phyloP scores from a whole-genome alignment of 257 asterid species.

The Mentha longifolia region DNA sequence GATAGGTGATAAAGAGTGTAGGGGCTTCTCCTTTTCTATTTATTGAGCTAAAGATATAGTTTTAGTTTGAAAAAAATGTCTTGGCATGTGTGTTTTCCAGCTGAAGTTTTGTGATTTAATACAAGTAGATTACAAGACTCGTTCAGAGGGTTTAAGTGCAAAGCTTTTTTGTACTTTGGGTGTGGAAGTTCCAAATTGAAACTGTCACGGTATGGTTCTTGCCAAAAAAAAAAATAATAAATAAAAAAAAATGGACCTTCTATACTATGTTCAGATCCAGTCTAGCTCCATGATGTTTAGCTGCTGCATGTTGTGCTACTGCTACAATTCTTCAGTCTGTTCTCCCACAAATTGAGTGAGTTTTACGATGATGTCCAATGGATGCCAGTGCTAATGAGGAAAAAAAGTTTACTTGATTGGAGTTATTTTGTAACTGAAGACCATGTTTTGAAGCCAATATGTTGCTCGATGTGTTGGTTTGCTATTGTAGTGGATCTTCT shows the following conservation, averaged over 20 bases:
- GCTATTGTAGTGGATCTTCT: background rate
- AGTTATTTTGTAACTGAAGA: background rate
- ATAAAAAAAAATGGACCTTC: slow-evolving; percentile 2
- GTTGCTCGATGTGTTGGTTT: slow-evolving; percentile 19
- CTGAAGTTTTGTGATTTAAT: background rate
- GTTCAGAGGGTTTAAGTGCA: background rate
- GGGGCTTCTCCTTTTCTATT: slow-evolving; percentile 7
- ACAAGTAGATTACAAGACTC: background rate
- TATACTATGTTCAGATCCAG: background rate
- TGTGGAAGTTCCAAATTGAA: slow-evolving; percentile 3
- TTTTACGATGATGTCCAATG: background rate
- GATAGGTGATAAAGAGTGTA: background rate
- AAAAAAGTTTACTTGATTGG: background rate
- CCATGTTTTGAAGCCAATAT: slow-evolving; percentile 12
- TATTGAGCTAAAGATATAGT: slow-evolving; percentile 2
- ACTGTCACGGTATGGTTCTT: background rate
- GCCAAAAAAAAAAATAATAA: slow-evolving; percentile 5
- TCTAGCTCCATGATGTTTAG: background rate
- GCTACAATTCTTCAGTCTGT: slow-evolving; percentile 18
- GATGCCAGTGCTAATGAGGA: slow-evolving; percentile 5
- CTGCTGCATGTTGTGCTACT: background rate
- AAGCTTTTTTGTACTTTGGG: background rate
- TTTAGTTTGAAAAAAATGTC: background rate
- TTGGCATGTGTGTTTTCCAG: slow-evolving; percentile 17
- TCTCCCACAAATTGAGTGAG: background rate